Percentiles rank a stretch among this genome's conserved stretches.
Conservation (phyloP, 2,329 filamentous ascomycete species). For the Penicillium sp. region DNA sequence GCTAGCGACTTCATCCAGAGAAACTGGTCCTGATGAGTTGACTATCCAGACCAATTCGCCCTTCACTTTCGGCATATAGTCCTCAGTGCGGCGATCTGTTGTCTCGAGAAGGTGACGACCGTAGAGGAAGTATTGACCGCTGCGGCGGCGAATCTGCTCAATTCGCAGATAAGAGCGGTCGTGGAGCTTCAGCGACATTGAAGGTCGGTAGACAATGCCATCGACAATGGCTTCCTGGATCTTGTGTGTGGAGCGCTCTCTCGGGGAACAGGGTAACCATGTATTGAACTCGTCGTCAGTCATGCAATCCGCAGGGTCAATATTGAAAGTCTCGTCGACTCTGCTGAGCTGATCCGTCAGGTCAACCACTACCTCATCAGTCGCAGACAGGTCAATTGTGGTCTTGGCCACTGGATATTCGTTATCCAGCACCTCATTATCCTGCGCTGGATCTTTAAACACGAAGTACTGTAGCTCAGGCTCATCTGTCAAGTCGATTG, state of each 20-base stretch:
- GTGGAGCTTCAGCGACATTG: constrained; percentile 38
- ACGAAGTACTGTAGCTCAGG: neutral
- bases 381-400: too few relatives aligned
- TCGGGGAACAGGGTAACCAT: neutral
- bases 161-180: constrained; percentile 45
- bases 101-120: constrained; percentile 38
- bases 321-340: neutral
- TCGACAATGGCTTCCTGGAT: constrained; percentile 19
- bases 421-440: neutral
- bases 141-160: constrained; percentile 32
- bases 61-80: constrained; percentile 31
- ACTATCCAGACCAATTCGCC: constrained; percentile 50
- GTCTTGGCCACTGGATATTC: too few relatives aligned
- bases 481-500: neutral
- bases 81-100: constrained; percentile 27
- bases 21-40: constrained; percentile 45
- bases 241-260: neutral
- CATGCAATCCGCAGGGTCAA: neutral
- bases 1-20: constrained; percentile 37
- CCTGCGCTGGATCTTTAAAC: neutral
- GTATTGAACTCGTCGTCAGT: neutral
- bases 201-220: constrained; percentile 25
- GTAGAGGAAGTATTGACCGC: constrained; percentile 31
- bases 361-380: neutral
- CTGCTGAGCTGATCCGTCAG: neutral